Evolutionary conservation across 768 basidiomycete species (phyloP).

Genomic region (Imleria badia): DNA sequence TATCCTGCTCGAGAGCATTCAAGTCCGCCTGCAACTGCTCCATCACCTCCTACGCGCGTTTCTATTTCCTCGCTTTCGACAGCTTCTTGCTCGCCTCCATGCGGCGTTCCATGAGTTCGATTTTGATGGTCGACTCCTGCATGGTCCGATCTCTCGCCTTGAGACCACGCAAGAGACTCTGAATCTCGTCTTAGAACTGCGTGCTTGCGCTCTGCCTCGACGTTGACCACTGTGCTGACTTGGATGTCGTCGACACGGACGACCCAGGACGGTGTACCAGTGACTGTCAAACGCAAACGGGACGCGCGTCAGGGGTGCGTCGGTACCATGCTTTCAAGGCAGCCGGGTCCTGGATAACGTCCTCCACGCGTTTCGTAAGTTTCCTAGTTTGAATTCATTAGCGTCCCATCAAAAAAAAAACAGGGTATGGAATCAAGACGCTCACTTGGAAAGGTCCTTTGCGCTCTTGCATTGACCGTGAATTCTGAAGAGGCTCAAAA

Average conservation of each 20-base stretch:
- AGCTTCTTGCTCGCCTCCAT: slow-evolving; percentile 91
- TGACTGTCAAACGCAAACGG: slow-evolving; percentile 44
- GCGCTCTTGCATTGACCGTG: slow-evolving; percentile 80
- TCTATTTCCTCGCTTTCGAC: slow-evolving; percentile 80
- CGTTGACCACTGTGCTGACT: slow-evolving; percentile 76
- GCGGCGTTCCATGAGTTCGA: slow-evolving; percentile 91
- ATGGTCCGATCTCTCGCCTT: slow-evolving; percentile 87
- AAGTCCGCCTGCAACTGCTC: slow-evolving; percentile 90
- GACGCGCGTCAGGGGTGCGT: neutral
- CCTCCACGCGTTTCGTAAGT: slow-evolving; percentile 81
- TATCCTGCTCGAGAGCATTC: slow-evolving; percentile 85
- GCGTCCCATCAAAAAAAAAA: neutral
- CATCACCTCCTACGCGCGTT: slow-evolving; percentile 89
- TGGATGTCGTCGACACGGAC: slow-evolving; percentile 80
- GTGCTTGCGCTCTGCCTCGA: slow-evolving; percentile 87
- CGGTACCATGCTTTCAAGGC: slow-evolving; percentile 61
- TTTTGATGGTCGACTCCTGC: slow-evolving; percentile 88
- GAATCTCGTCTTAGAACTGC: slow-evolving; percentile 87
- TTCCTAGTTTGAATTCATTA: slow-evolving; percentile 54
- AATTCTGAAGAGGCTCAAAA: slow-evolving; percentile 80
- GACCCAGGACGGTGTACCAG: slow-evolving; percentile 83
- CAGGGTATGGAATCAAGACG: slow-evolving; percentile 1
- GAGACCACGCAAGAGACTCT: slow-evolving; percentile 79
- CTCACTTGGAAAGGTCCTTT: slow-evolving; percentile 77
- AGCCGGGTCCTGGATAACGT: slow-evolving; percentile 65